phyloP scores from a whole-genome alignment of 192 early-diverging fungal species.

The Phlyctochytrium arcticum region DNA sequence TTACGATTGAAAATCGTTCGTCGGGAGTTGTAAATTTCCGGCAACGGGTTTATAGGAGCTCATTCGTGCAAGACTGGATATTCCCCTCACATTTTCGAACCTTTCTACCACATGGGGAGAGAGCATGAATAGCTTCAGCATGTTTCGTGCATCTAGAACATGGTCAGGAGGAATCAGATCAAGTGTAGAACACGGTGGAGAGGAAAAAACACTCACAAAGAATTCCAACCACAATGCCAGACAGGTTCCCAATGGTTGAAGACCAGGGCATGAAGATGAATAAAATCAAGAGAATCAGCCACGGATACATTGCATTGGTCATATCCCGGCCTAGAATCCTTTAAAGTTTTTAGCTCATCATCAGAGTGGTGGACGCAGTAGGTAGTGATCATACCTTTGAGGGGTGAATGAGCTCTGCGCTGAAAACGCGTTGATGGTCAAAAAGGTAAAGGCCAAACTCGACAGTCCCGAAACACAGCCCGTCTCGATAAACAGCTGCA shows the following conservation, averaged over 20 bases:
- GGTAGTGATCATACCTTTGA: neutral
- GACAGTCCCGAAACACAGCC: constrained; percentile 6
- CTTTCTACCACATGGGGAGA: too few relatives aligned
- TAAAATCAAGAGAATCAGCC: neutral
- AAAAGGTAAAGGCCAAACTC: constrained; percentile 4
- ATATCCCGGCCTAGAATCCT: constrained; percentile 1
- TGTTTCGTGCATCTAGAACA: too few relatives aligned
- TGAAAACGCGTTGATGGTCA: constrained; percentile 7
- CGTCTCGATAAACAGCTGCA: neutral
- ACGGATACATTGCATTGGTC: constrained; percentile 2
- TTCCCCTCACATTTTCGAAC: too few relatives aligned
- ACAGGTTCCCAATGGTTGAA: constrained; percentile 9
- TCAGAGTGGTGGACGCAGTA: neutral
- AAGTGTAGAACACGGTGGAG: too few relatives aligned
- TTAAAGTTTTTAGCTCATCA: neutral
- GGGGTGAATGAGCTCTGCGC: neutral
- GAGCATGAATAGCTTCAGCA: too few relatives aligned
- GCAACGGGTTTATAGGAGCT: too few relatives aligned
- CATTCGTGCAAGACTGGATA: too few relatives aligned
- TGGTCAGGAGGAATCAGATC: too few relatives aligned
- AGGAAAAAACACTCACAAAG: constrained; percentile 21
- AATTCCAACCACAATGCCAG: constrained; percentile 5
- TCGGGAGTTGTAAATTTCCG: too few relatives aligned
- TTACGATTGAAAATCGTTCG: too few relatives aligned
- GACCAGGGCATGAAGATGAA: neutral